Percentiles rank a stretch among this genome's conserved stretches.
phyloP scores from a whole-genome alignment of 1,139 yeast species.

The Protomyces arabidopsidicola region DNA sequence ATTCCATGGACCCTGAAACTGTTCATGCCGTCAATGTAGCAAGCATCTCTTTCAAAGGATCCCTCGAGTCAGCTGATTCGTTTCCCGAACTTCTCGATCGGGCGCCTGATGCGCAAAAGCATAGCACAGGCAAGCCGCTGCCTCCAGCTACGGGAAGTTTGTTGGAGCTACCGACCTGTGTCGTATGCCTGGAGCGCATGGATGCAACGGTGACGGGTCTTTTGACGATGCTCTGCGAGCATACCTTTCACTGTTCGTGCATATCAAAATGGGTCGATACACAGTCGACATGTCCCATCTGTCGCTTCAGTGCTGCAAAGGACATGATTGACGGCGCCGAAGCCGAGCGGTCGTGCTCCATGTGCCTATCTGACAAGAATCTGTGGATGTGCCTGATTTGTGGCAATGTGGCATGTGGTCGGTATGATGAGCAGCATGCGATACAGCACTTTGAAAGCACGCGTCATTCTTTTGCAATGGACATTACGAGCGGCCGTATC shows the following conservation, averaged over 20 bases:
- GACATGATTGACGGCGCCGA: constrained; percentile 31
- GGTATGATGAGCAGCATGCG: constrained; percentile 86
- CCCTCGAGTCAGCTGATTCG: constrained; percentile 31
- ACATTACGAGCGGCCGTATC: constrained; percentile 72
- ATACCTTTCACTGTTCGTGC: constrained; percentile 88
- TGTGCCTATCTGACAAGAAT: constrained; percentile 64
- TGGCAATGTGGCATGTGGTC: constrained; percentile 84
- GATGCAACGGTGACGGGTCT: constrained; percentile 78
- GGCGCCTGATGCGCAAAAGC: constrained; percentile 31
- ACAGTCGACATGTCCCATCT: constrained; percentile 68
- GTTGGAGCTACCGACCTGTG: constrained; percentile 82
- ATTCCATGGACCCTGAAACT: constrained; percentile 81
- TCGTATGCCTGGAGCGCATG: constrained; percentile 87
- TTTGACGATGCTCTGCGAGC: constrained; percentile 85
- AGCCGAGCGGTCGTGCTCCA: constrained; percentile 36
- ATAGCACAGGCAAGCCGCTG: constrained; percentile 33
- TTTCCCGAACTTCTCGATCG: constrained; percentile 55
- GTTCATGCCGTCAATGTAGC: constrained; percentile 72
- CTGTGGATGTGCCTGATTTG: constrained; percentile 89
- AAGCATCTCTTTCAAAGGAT: constrained; percentile 49
- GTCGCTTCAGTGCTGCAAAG: constrained; percentile 61
- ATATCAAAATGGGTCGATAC: constrained; percentile 77
- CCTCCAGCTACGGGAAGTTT: constrained; percentile 41
- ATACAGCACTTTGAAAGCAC: constrained; percentile 65
- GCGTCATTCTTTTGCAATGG: constrained; percentile 92